Evolutionary conservation across 2,329 filamentous ascomycete genomes (phyloP).

Genomic region (Arthrobotrys iridis): DNA sequence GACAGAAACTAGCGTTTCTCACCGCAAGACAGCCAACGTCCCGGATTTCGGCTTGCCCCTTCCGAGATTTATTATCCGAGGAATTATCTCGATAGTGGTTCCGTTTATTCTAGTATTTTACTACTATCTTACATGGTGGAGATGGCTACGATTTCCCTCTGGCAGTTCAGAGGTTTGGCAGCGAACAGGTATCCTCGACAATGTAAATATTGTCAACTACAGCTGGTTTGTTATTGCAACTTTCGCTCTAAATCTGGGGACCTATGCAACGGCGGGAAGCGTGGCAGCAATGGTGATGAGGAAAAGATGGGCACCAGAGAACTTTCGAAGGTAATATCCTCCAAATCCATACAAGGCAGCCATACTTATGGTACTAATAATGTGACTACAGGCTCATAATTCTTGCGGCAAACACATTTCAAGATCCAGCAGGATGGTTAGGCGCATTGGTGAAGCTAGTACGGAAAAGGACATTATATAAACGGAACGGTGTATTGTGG

Average conservation of each 20-base stretch:
- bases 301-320: conserved; percentile 32
- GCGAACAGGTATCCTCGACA: conserved; percentile 40
- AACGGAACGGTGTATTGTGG: conserved; percentile 30
- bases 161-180: conserved; percentile 31
- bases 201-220: conserved; percentile 45
- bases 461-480: conserved; percentile 25
- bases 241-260: conserved; percentile 40
- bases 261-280: conserved; percentile 29
- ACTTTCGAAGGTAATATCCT: conserved; percentile 23
- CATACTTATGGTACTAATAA: not conserved
- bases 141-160: conserved; percentile 41
- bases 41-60: conserved; percentile 28
- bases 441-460: conserved; percentile 9
- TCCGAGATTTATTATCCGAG: conserved; percentile 35
- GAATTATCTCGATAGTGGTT: conserved; percentile 14
- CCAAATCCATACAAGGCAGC: not conserved
- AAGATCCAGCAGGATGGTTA: conserved; percentile 45
- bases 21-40: conserved; percentile 35
- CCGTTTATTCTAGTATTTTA: conserved; percentile 36
- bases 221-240: conserved; percentile 50
- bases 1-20: conserved; percentile 3
- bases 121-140: conserved; percentile 37
- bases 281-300: conserved; percentile 48
- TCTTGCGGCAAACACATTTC: conserved; percentile 30
- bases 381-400: conserved; percentile 20